These are phyloP conservation scores for Penicillium fimorum DNA, from an alignment of 495 filamentous ascomycete species.

Conservation along the genomic window DNA sequence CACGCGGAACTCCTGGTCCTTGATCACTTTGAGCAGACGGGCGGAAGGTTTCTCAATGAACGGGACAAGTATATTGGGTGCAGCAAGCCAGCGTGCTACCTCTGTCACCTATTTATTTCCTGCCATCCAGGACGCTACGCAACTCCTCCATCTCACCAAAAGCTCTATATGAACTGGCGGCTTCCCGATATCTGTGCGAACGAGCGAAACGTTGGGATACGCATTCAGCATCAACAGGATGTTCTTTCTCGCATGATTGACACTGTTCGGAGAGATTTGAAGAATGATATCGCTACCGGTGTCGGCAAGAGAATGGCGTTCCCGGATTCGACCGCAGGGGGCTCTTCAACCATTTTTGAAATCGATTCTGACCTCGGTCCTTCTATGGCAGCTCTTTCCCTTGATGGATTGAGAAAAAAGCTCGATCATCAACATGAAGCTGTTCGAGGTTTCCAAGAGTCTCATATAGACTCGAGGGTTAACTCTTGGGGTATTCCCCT, in stretches of 20 bases:
- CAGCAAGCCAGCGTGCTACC: constrained; percentile 33
- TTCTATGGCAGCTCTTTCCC: constrained; percentile 2
- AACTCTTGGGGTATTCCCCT: background rate
- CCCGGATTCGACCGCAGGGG: constrained; percentile 5
- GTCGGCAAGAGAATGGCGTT: constrained; percentile 3
- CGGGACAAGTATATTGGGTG: constrained; percentile 28
- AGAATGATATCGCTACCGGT: constrained; percentile 6
- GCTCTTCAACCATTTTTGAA: constrained; percentile 7
- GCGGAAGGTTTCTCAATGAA: constrained; percentile 15
- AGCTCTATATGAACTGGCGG: constrained; percentile 28
- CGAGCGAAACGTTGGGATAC: constrained; percentile 4
- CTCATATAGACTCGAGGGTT: constrained; percentile 1
- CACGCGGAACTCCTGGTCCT: constrained; percentile 16
- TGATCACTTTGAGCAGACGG: constrained; percentile 12
- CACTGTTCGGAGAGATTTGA: constrained; percentile 2
- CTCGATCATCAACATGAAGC: background rate
- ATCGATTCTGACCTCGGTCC: constrained; percentile 1
- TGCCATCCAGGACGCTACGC: constrained; percentile 26
- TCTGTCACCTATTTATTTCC: constrained; percentile 28
- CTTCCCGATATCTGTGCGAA: constrained; percentile 17
- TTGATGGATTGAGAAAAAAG: constrained; percentile 4
- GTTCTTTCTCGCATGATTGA: constrained; percentile 5
- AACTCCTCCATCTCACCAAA: constrained; percentile 21
- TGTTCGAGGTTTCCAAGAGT: background rate
- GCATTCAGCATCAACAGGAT: constrained; percentile 6